Evolutionary conservation across 257 asterid species (phyloP), one percentile per base, ranked within the genome.

Genomic region (Lavandula angustifolia): DNA sequence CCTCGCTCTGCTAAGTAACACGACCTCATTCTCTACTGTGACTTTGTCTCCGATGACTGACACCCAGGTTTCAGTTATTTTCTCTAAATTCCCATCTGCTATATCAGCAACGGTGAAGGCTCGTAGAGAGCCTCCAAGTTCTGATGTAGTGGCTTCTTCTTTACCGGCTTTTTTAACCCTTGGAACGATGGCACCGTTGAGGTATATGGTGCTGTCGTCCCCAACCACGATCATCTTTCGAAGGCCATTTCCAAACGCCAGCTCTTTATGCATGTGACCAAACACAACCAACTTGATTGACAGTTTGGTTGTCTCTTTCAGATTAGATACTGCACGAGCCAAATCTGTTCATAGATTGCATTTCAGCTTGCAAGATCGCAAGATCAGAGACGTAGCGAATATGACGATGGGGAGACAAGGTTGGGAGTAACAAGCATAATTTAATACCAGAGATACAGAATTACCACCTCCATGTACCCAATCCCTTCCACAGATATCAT

Each of bases 201-300:
- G 84, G 72, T 87, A 87, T 61, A 84, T 70, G 46, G 67, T 82
- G 56, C 69, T 73, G 74, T 87, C 91, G 31, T 82, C 86, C 54
- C 87, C 94, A 38, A 81, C 79, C 62, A 82, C 96, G 48, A 92
- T 54, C 98, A 92, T 92, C 76, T 87, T 87, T 32, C 96, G 89
- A 69, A 69, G 71, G 67, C 86, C 97, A 27, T 70, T 75, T 66
- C 96, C 86, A 79, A 56, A 60, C 44, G 88, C 89, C 61, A 92
- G 85, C 60, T 64, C 73, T 70, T 92, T 89, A 61, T 92, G 96
- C 97, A 89, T 89, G 91, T 92, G 98, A 48, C 98, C 98, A 69
- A 89, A 92, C 75, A 87, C 95, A n/a, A 92, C 97, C 82, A 92
- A 60, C 44, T 87, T 84, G 76, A 85, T 74, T 1, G 82, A 54